Evolutionary conservation across 805 yeast species (phyloP), one percentile per base, ranked within the genome.

Genomic region (Teunomyces gatunensis): DNA sequence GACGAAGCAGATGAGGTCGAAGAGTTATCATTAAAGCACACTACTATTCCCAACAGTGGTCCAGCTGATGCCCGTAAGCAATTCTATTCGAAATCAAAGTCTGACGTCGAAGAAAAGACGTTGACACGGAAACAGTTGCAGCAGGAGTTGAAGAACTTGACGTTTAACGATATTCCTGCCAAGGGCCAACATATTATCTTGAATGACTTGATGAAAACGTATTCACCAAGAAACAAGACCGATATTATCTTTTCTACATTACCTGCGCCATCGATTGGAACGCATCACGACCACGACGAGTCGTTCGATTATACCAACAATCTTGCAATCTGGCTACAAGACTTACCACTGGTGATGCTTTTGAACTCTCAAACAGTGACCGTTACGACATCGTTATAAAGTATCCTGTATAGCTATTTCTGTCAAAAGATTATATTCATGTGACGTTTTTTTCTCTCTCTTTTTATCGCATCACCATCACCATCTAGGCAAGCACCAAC

Each of bases 321-420:
- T 55, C 71, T 92, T 44, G 86, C 90, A 41, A 65, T 87, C 5
- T 89, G 97, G 94, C 75, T 92, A 47, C 80, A 82, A 39, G 89
- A 80, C 4, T 68, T 94, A 34, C 97, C 97, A 0, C 97, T 98
- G 0, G 77, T 82, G 1, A 62, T 94, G 62, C 66, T 94, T 51
- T 77, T 94, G 46, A 92, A 94, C 60, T 89, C 97, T 0, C 96
- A 89, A 69, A 86, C 96, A 0, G 90, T 94, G 75, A 94, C 99
- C 0, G 99, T 92, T 2, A 92, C 99, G 0, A 91, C 97, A 5
- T 94, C 96, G 29, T 71, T 92, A 52, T 91, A 69, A 69, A 41
- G 5, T 40, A 13, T 18, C 39, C 17, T 34, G 15, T 25, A 42
- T 20, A 39, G 18, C 25, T 23, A 23, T 18, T 25, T 25, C 11